Percentiles rank a stretch among this genome's conserved stretches.
Conservation (phyloP, 306 rosid genomes). For the Begonia peltatifolia region DNA sequence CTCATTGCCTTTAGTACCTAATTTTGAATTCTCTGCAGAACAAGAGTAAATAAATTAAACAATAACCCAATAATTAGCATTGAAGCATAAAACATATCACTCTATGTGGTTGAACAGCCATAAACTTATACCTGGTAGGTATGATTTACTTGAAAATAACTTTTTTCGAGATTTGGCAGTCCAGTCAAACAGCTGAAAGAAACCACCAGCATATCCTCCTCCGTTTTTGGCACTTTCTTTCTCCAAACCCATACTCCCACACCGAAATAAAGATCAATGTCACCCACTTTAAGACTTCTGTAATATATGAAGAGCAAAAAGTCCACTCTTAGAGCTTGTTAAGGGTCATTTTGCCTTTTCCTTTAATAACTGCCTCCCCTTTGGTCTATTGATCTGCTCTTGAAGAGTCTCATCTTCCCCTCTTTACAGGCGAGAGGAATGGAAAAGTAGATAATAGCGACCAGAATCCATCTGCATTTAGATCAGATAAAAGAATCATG, state of each 20-base stretch:
- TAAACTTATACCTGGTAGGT: constrained; percentile 34
- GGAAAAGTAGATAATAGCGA: no score
- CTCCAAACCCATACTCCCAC: constrained; percentile 57
- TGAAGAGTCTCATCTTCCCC: no score
- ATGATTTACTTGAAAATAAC: constrained; percentile 55
- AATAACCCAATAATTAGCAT: constrained; percentile 6
- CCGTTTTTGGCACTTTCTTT: constrained; percentile 53
- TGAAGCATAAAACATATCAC: neutral
- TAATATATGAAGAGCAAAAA: constrained; percentile 9
- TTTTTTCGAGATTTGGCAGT: constrained; percentile 75
- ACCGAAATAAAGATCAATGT: constrained; percentile 20
- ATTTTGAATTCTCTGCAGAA: constrained; percentile 33
- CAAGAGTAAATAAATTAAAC: constrained; percentile 1
- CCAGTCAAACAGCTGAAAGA: constrained; percentile 90
- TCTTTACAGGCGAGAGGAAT: no score
- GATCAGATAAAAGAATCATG: no score
- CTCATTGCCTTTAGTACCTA: constrained; percentile 34
- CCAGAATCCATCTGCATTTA: no score
- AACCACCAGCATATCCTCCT: constrained; percentile 58
- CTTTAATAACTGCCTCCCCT: no score
- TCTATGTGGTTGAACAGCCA: constrained; percentile 4
- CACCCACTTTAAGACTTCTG: constrained; percentile 6
- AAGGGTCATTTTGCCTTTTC: no score
- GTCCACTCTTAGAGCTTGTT: constrained; percentile 13
- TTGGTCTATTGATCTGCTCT: no score